Base-by-base conservation (phyloP, 2,329 filamentous ascomycete genomes). In the Oidium heveae region DNA sequence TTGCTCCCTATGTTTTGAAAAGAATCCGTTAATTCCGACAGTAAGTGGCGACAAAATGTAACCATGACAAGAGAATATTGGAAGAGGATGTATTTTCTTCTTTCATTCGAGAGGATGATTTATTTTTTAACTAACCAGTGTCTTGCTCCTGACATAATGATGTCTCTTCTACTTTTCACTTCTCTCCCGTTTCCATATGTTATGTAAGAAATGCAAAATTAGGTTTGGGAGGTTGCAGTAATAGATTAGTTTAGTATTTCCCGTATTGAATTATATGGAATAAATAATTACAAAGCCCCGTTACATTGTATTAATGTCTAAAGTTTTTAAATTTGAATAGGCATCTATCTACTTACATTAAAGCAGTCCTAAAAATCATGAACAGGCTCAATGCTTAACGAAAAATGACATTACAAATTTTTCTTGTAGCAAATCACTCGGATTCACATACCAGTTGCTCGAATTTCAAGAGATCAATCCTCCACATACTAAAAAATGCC, bases 1-100 rank as follows among this genome's bases (percentile, higher is more conserved):
- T 73, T 96, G 89, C 67, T 95, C 86, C 85, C 84, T 88, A 60
- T n/a, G 54, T 53, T 60, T 43, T 6, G 7, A 39, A 8, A 32
- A 32, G 7, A 8, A 32, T 8, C 7, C 28, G 28, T 32, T 32
- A 32, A 32, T 32, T 32, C 28, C 3, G 9, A 32, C 28, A 8
- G 28, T 32, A 8, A 32, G 6, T 32, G 28, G 28, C 28, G 28
- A 32, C 28, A 4, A 32, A 32, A 32, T 8, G 28, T 32, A 8
- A 32, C 28, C 1, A 8, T 32, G 7, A 32, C 7, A 8, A 32
- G 7, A 32, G 7, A 32, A 32, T 32, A 8, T 32, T 32, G 7
- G 7, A 32, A 6, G 1, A 6, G 28, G 9, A 6, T 32, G 28
- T 5, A 32, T 8, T 32, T 32, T 28, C 9, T 32, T 32, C 4